Conservation (phyloP, 1,284 basidiomycete genomes). For the Ceratobasidium sp. region DNA sequence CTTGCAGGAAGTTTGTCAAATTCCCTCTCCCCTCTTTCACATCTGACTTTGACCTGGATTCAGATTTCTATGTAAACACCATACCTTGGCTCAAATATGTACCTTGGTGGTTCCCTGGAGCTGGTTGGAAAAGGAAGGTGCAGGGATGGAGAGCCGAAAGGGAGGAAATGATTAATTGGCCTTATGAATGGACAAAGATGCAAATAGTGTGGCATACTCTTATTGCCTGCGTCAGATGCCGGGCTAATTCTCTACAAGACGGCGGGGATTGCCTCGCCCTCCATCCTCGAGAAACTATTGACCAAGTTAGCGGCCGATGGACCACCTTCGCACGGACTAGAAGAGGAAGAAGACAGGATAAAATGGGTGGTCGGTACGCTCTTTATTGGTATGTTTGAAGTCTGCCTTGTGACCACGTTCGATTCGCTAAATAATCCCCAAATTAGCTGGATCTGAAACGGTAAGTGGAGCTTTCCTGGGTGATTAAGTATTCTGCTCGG, state of each 20-base stretch:
- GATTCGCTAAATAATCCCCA: not conserved
- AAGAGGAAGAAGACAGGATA: slow-evolving; percentile 30
- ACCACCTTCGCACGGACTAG: no score
- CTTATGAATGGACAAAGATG: slow-evolving; percentile 9
- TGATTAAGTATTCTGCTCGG: not conserved
- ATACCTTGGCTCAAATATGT: slow-evolving; percentile 24
- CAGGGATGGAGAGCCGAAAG: not conserved
- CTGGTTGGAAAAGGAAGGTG: slow-evolving; percentile 33
- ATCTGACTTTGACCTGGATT: not conserved
- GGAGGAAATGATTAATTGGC: not conserved
- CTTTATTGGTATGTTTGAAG: slow-evolving; percentile 1
- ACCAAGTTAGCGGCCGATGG: not conserved
- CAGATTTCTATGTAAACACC: slow-evolving; percentile 14
- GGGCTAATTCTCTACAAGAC: not conserved
- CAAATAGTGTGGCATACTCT: not conserved
- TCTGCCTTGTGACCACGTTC: not conserved
- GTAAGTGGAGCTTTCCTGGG: not conserved
- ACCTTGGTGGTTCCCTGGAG: slow-evolving; percentile 41
- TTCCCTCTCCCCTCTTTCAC: not conserved
- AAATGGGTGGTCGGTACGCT: slow-evolving; percentile 31
- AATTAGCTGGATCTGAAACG: slow-evolving; percentile 20
- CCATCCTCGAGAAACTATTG: slow-evolving; percentile 7
- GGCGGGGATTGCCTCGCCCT: not conserved
- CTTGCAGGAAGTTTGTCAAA: not conserved
- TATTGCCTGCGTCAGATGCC: not conserved